These are phyloP conservation scores for Pyrrhoderma noxium DNA, from an alignment of 1,284 basidiomycete genomes.

Conservation along the genomic window DNA sequence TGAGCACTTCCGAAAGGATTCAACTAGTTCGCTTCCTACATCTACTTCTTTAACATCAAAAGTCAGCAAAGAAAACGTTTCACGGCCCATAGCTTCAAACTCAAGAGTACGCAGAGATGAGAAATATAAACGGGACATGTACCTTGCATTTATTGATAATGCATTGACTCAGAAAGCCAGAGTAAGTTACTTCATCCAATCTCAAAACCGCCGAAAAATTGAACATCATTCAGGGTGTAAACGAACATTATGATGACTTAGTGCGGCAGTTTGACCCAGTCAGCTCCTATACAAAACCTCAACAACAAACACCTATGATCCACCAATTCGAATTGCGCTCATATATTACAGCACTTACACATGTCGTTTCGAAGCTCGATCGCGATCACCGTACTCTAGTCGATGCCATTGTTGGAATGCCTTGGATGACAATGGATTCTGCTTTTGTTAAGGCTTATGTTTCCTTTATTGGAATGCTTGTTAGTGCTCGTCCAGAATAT, in stretches of 20 bases:
- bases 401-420: conserved; percentile 80
- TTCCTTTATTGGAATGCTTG: conserved; percentile 85
- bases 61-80: conserved; percentile 21
- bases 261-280: conserved; percentile 64
- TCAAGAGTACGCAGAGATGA: conserved; percentile 71
- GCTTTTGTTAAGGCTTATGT: conserved; percentile 81
- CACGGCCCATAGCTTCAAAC: conserved; percentile 66
- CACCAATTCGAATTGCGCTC: conserved; percentile 46
- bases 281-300: conserved; percentile 26
- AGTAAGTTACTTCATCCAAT: conserved; percentile 35
- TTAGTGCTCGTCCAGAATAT: conserved; percentile 93
- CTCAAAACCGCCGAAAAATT: conserved; percentile 11
- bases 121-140: conserved; percentile 73
- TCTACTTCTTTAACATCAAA: conserved; percentile 5
- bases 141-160: conserved; percentile 76
- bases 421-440: conserved; percentile 87
- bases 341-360: conserved; percentile 70
- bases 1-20: conserved; percentile 29
- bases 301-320: conserved; percentile 32
- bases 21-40: not conserved
- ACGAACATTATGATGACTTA: conserved; percentile 61
- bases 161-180: conserved; percentile 69
- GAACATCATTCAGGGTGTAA: conserved; percentile 43
- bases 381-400: conserved; percentile 78
- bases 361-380: conserved; percentile 77